A percentile compares a stretch with the other conserved stretches of the same genome.
Conservation (phyloP, 352 stramenopile genomes). For the Phytopythium chamaehyphon region DNA sequence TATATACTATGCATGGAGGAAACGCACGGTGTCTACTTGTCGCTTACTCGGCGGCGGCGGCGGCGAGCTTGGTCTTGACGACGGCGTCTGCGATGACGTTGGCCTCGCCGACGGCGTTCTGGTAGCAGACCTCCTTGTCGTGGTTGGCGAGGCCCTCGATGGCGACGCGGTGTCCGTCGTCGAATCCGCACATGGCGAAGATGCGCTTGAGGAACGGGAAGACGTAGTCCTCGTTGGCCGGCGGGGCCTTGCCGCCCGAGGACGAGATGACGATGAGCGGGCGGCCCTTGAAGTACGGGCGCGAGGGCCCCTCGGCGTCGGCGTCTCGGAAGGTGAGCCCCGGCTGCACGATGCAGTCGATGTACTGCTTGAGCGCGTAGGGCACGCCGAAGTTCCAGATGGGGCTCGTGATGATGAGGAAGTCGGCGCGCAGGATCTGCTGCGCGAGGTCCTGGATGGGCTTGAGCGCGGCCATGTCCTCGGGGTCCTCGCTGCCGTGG, state of each 20-base stretch:
- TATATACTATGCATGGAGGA: not conserved
- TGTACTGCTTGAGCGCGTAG: constrained; percentile 83
- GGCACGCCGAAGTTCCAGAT: constrained; percentile 80
- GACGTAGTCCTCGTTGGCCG: constrained; percentile 56
- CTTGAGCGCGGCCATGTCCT: constrained; percentile 50
- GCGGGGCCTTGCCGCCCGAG: constrained; percentile 58
- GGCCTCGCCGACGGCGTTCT: constrained; percentile 46
- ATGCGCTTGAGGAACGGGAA: constrained; percentile 70
- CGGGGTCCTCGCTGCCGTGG: constrained; percentile 53
- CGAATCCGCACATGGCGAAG: constrained; percentile 73
- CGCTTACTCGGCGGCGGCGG: not conserved
- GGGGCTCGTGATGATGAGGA: constrained; percentile 68
- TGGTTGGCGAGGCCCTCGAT: constrained; percentile 57
- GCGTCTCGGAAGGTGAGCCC: constrained; percentile 68
- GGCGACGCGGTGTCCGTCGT: constrained; percentile 57
- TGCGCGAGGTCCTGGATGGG: constrained; percentile 59
- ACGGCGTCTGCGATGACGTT: constrained; percentile 59
- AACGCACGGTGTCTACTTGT: not conserved
- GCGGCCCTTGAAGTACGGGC: constrained; percentile 51
- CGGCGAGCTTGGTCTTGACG: constrained; percentile 17
- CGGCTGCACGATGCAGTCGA: constrained; percentile 73
- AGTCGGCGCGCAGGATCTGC: constrained; percentile 66
- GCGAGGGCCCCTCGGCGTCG: constrained; percentile 47
- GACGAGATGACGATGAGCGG: constrained; percentile 75
- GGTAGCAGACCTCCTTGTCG: constrained; percentile 61